Evolutionary conservation across 208 protist species (phyloP).

Genomic region (Leptomonas seymouri): DNA sequence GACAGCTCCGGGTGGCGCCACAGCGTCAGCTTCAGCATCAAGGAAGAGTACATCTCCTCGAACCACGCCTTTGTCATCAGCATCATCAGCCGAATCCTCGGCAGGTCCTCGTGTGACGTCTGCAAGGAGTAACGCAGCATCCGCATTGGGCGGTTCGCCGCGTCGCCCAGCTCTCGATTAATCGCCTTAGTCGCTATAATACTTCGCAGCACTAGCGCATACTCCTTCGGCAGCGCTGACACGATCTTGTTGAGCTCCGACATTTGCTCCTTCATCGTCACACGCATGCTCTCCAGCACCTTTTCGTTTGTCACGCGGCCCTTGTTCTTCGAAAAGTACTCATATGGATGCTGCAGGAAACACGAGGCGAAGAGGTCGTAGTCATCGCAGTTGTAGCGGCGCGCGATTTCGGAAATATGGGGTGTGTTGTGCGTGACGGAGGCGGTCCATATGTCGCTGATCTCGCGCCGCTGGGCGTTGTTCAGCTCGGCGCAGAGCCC

Average conservation of each 20-base stretch:
- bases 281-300: conserved; percentile 69
- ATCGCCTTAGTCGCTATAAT: conserved; percentile 90
- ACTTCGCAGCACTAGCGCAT: conserved; percentile 86
- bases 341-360: conserved; percentile 89
- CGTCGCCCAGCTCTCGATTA: conserved; percentile 76
- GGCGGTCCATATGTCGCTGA: conserved; percentile 79
- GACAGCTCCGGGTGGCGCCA: conserved; percentile 68
- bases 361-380: conserved; percentile 85
- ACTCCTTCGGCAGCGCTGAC: conserved; percentile 77
- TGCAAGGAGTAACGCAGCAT: conserved; percentile 81
- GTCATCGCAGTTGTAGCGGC: conserved; percentile 68
- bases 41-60: conserved; percentile 51
- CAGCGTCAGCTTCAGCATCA: conserved; percentile 54
- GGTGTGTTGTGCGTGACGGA: conserved; percentile 72
- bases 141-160: conserved; percentile 73
- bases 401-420: conserved; percentile 46
- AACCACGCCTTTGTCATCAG: conserved; percentile 62
- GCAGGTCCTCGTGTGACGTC: conserved; percentile 46
- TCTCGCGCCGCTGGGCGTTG: conserved; percentile 50
- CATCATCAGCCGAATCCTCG: conserved; percentile 35
- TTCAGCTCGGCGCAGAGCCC: conserved; percentile 93
- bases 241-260: conserved; percentile 81
- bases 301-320: conserved; percentile 38
- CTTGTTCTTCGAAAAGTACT: conserved; percentile 42
- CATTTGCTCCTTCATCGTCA: conserved; percentile 76